Evolutionary conservation across 306 rosid genomes (phyloP).

Genomic region (Parietaria judaica): DNA sequence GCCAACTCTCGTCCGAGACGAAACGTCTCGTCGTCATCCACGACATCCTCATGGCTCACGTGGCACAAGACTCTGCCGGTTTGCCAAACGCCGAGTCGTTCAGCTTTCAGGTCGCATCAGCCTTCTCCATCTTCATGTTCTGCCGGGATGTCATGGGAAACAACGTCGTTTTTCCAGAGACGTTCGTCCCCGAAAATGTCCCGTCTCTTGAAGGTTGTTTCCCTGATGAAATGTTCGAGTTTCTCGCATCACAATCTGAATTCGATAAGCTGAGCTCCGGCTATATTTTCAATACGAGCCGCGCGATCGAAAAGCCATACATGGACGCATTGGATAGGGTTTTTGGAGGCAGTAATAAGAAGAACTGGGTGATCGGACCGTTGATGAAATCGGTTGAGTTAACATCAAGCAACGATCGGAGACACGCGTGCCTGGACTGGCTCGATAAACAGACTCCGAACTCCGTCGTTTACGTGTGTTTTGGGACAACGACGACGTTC

Average conservation of each 20-base stretch:
- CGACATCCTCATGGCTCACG: constrained; percentile 56
- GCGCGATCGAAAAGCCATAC: constrained; percentile 40
- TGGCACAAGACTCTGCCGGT: constrained; percentile 32
- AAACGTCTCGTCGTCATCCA: constrained; percentile 39
- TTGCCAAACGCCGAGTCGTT: constrained; percentile 44
- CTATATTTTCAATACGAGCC: constrained; percentile 38
- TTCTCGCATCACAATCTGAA: constrained; percentile 27
- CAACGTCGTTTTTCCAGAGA: neutral
- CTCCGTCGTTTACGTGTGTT: constrained; percentile 57
- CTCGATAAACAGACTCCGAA: constrained; percentile 29
- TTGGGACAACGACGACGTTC: constrained; percentile 58
- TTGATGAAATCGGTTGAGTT: constrained; percentile 36
- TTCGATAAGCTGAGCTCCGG: constrained; percentile 36
- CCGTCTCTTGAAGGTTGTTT: constrained; percentile 53
- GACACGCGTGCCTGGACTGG: constrained; percentile 38
- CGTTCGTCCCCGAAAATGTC: constrained; percentile 4
- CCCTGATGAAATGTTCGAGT: constrained; percentile 31
- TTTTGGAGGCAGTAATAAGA: constrained; percentile 7
- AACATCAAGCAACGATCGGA: neutral
- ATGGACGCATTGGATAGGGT: constrained; percentile 29
- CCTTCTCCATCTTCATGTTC: constrained; percentile 36
- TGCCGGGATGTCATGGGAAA: constrained; percentile 16
- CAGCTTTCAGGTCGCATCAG: constrained; percentile 54
- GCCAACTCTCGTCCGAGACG: constrained; percentile 29
- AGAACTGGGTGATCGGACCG: constrained; percentile 63